A percentile compares a stretch with the other conserved stretches of the same genome.
These are phyloP conservation scores for Dactylonectria estremocensis DNA, from an alignment of 2,329 filamentous ascomycete species.

Conservation along the genomic window DNA sequence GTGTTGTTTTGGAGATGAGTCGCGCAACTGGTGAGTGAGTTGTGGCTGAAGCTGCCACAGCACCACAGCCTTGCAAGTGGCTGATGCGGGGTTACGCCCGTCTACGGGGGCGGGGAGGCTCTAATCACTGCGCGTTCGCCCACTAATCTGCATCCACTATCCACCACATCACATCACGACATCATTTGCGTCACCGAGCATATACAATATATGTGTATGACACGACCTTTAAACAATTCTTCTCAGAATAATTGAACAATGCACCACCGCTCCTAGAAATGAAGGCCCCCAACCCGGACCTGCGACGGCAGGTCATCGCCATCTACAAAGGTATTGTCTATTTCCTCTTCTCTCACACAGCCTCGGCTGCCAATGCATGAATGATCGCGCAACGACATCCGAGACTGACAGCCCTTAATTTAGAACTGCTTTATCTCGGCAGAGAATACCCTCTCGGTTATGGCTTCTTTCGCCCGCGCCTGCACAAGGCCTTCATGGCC, in stretches of 20 bases:
- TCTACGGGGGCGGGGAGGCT: neutral
- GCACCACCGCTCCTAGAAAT: slow-evolving; percentile 32
- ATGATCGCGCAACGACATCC: neutral
- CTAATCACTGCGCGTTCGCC: neutral
- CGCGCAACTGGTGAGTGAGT: neutral
- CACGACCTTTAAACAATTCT: neutral
- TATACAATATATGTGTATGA: neutral
- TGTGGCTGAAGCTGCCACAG: slow-evolving; percentile 40
- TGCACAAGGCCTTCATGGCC: slow-evolving; percentile 88
- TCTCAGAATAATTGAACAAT: neutral
- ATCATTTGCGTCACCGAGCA: slow-evolving; percentile 1
- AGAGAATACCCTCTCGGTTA: slow-evolving; percentile 89
- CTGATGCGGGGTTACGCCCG: slow-evolving; percentile 33
- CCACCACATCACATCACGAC: neutral
- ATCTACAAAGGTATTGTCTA: slow-evolving; percentile 84
- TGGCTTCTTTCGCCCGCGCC: slow-evolving; percentile 82
- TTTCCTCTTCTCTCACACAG: neutral
- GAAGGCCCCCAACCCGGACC: slow-evolving; percentile 63
- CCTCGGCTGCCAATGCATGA: neutral
- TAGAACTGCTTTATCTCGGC: slow-evolving; percentile 88
- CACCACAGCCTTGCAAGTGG: slow-evolving; percentile 34
- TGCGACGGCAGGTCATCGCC: slow-evolving; percentile 84
- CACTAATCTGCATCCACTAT: neutral
- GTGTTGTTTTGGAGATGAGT: slow-evolving; percentile 1
- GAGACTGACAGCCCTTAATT: neutral